Evolutionary conservation across 2,329 filamentous ascomycete genomes (phyloP).

Genomic region (Fusarium cicatricum): DNA sequence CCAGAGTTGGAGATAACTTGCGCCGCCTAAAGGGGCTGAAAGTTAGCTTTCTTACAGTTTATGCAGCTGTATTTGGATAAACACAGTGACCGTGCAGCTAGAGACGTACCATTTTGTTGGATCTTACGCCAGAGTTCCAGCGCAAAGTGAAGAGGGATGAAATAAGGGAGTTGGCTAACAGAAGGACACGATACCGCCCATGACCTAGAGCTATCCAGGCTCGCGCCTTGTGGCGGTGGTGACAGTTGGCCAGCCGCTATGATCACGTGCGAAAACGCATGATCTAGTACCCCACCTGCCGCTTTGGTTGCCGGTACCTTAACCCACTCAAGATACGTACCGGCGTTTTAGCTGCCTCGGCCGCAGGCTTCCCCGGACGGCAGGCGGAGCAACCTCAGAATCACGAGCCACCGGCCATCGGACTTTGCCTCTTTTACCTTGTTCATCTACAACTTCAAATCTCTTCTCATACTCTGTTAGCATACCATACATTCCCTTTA

Average conservation of each 20-base stretch:
- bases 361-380: conserved; percentile 39
- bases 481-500: background rate
- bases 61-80: background rate
- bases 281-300: conserved; percentile 38
- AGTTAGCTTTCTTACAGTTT: conserved; percentile 41
- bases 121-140: conserved; percentile 22
- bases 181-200: conserved; percentile 44
- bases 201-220: conserved; percentile 36
- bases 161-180: conserved; percentile 34
- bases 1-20: conserved; percentile 57
- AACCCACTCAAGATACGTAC: conserved; percentile 24
- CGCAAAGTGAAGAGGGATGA: conserved; percentile 24
- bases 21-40: conserved; percentile 46
- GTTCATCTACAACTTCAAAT: conserved; percentile 26
- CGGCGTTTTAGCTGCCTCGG: conserved; percentile 24
- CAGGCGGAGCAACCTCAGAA: conserved; percentile 26
- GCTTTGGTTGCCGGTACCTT: conserved; percentile 25
- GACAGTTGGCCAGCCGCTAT: conserved; percentile 38
- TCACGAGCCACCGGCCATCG: conserved; percentile 38
- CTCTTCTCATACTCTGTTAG: background rate
- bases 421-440: conserved; percentile 17
- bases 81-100: background rate
- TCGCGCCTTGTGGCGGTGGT: conserved; percentile 36
- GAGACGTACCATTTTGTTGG: conserved; percentile 39
- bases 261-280: conserved; percentile 36